These are phyloP conservation scores for Tulasnella calospora DNA, from an alignment of 768 basidiomycete genomes.

Conservation along the genomic window DNA sequence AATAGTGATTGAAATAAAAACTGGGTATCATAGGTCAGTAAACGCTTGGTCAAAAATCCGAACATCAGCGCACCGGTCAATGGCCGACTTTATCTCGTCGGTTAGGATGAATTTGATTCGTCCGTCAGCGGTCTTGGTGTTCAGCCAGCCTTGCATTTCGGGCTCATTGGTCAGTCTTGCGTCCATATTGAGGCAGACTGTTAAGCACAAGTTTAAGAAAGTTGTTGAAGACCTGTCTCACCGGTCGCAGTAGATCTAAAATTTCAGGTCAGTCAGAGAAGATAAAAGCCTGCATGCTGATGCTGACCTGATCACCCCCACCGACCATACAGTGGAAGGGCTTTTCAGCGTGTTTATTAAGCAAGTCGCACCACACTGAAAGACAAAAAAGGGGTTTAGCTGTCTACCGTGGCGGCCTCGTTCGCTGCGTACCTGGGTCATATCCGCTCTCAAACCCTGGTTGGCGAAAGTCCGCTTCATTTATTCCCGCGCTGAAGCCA, in stretches of 20 bases:
- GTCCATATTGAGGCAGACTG: not conserved
- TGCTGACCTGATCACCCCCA: constrained; percentile 70
- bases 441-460: constrained; percentile 76
- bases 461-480: constrained; percentile 78
- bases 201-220: not conserved
- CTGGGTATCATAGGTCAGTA: constrained; percentile 12
- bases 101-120: constrained; percentile 60
- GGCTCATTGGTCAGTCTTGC: constrained; percentile 75
- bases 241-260: constrained; percentile 72
- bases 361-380: constrained; percentile 82
- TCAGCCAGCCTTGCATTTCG: constrained; percentile 83
- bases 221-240: constrained; percentile 35
- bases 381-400: not conserved
- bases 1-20: constrained; percentile 89
- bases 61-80: constrained; percentile 54
- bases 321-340: constrained; percentile 92
- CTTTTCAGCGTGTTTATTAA: constrained; percentile 66
- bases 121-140: constrained; percentile 49
- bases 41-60: not conserved
- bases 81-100: constrained; percentile 63
- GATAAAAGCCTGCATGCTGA: not conserved
- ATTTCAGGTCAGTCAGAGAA: not conserved
- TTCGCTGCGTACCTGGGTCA: constrained; percentile 48
- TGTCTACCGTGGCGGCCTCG: not conserved
- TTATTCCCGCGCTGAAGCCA: constrained; percentile 83